Base-by-base conservation (phyloP, 2,329 filamentous ascomycete species). In the Plenodomus tracheiphilus region DNA sequence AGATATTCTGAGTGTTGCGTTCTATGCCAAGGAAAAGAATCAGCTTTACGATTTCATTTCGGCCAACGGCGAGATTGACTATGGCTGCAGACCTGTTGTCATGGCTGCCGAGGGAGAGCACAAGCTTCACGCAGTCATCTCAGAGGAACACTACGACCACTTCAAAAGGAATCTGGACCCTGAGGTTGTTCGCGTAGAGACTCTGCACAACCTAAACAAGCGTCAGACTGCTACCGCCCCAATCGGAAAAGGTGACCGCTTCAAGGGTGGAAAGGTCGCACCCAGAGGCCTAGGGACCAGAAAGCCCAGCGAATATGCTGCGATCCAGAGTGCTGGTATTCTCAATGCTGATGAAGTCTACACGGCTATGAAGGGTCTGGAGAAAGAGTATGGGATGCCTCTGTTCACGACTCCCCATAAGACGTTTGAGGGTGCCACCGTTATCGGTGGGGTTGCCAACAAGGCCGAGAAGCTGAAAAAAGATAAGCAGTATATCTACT, bases 401-500 rank as follows among this genome's bases (percentile, higher is more conserved):
- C 64, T 75, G 8, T 76, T 81, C 52, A 68, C 64, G 1, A 61
- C 75, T 0, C 78, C 78, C 0, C 61, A 75, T 53, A 70, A 71
- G 56, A 81, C 78, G 0, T 72, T 74, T 52, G 71, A 80, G 40
- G 71, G 72, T 17, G 59, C 59, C 30, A 58, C 51, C 13, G 66
- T 72, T 2, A 60, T 65, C 13, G 66, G 78, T 13, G 64, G 71
- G 18, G 78, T 75, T 4, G 73, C 67, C 11, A 72, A 74, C 52
- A 71, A 81, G 35, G 79, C 79, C 21, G 72, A 74, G 39, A 70
- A 73, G 40, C 67, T 66, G 16, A 70, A 72, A 40, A 71, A 72
- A 30, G 64, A 72, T 42, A 71, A 72, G 15, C 77, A 79, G 52
- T 74, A 77, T 34, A 75, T 82, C 21, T 81, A 80, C 62, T 71